Base-by-base conservation (phyloP, 106 monocot species). In the Ottelia alismoides region DNA sequence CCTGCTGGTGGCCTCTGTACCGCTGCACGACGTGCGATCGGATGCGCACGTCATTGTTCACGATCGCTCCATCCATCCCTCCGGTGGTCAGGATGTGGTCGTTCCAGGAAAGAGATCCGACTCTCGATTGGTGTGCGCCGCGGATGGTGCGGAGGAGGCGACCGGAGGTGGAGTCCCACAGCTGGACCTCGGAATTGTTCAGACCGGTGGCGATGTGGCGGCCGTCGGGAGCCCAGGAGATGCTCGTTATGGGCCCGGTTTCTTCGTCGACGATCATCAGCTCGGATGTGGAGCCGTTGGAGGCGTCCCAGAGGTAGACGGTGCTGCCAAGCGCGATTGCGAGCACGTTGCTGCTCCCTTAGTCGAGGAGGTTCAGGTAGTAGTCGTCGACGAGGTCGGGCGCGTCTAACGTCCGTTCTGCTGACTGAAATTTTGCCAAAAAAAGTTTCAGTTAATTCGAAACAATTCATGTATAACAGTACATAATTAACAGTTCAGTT, bases 351-450 rank as follows among this genome's bases (percentile, higher is more conserved):
- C 29, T 26, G 61, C 61, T 61, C 30, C 61, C 61, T 30, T 49
- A 61, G 17, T 61, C 48, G 27, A 61, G 25, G 2, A 61, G 18
- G 20, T 50, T 61, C 1, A 50, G 12, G 19, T 50, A 49, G 49
- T 61, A 61, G 17, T 61, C 49, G 29, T 61, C 61, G 5, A 61
- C 19, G 22, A 61, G 27, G 30, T 61, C 61, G 12, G 61, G 61
- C 12, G 49, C 61, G 17, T 61, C 49, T 7, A 61, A 22, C 4
- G 49, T 61, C 27, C 49, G 26, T 22, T 61, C 49, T 11, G 61
- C 49, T 19, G 26, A 61, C 30, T 49, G 49, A 6, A 49, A 53
- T 12, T 10, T 25, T 23, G 22, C 11, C 22, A 17, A 50, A 16
- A 16, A 7, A 50, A 50, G 49, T n/a, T n/a, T n/a, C n/a, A n/a